Evolutionary conservation across 768 basidiomycete species (phyloP).

Genomic region (Trametes elegans): DNA sequence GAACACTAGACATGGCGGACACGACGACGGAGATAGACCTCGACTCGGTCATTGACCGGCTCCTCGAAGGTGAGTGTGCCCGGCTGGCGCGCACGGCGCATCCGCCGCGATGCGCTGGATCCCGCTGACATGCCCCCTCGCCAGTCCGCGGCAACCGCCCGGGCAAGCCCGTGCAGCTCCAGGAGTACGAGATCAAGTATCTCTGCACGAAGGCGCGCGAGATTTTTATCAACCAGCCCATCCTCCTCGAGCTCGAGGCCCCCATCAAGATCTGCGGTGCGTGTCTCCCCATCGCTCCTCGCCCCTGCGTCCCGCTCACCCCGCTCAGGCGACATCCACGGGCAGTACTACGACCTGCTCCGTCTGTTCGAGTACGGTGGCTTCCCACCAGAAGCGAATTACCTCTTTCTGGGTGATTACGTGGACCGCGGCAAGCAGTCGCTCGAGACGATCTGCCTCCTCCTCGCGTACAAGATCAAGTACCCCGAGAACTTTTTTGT

Average conservation of each 20-base stretch:
- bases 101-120: constrained; percentile 17
- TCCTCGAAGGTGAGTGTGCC: constrained; percentile 89
- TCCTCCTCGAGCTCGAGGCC: constrained; percentile 95
- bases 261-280: constrained; percentile 99
- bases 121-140: constrained; percentile 22
- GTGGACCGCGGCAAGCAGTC: constrained; percentile 99
- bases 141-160: constrained; percentile 97
- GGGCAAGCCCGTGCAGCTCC: constrained; percentile 95
- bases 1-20: constrained; percentile 59
- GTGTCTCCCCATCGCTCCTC: constrained; percentile 29
- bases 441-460: constrained; percentile 97
- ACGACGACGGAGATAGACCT: constrained; percentile 93
- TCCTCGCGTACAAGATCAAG: constrained; percentile 99
- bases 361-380: constrained; percentile 99
- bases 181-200: constrained; percentile 99
- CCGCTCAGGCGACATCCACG: constrained; percentile 91
- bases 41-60: constrained; percentile 98
- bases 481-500: constrained; percentile 99
- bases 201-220: constrained; percentile 98
- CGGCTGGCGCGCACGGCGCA: constrained; percentile 1
- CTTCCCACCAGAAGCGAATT: constrained; percentile 99
- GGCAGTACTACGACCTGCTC: constrained; percentile 98
- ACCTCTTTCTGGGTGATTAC: constrained; percentile 99
- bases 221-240: constrained; percentile 99
- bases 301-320: constrained; percentile 3